Base-by-base conservation (phyloP, 78 protist genomes). In the Speleostelium caveatum region DNA sequence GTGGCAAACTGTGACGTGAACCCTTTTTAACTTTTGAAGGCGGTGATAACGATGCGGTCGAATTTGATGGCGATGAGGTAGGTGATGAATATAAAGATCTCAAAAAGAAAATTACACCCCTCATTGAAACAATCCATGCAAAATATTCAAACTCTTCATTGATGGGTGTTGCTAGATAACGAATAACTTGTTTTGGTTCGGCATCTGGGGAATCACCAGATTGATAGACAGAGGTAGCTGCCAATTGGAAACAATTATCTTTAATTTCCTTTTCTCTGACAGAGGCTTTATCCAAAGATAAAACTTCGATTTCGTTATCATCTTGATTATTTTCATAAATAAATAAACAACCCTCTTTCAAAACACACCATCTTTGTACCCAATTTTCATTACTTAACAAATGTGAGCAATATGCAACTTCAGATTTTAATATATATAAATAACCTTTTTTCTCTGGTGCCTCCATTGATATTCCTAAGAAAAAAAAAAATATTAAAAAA, bases 121-220 rank as follows among this genome's bases (percentile, higher is more conserved):
- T n/a, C 12, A 83, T 22, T 36, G 78, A 69, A n/a, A 83, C 91
- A 51, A 83, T 83, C 91, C 91, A 83, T 22, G 91, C 75, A 59
- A 83, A 83, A 32, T 83, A 83, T 35, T 83, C 91, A 59, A 69
- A 83, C 33, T 83, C 91, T n/a, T 83, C 91, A 36, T 58, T 45
- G 4, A 61, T 36, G 17, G 71, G 36, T 8, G 91, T 83, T 10
- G 73, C 36, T 19, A 83, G 45, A 69, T 83, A 83, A 55, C 91
- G 30, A 35, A 24, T 28, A 19, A 83, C 78, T 33, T 35, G 26
- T 14, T 45, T 6, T 32, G 60, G 60, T 19, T 24, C 79, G 2
- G 67, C 33, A 22, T 51, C 59, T 38, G 36, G 35, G 33, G n/a
- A 45, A 8, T 58, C 63, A n/a, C 16, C 16, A 14, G 30, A 19